Conservation (phyloP, 2,329 filamentous ascomycete species). For the Fusarium sp. region DNA sequence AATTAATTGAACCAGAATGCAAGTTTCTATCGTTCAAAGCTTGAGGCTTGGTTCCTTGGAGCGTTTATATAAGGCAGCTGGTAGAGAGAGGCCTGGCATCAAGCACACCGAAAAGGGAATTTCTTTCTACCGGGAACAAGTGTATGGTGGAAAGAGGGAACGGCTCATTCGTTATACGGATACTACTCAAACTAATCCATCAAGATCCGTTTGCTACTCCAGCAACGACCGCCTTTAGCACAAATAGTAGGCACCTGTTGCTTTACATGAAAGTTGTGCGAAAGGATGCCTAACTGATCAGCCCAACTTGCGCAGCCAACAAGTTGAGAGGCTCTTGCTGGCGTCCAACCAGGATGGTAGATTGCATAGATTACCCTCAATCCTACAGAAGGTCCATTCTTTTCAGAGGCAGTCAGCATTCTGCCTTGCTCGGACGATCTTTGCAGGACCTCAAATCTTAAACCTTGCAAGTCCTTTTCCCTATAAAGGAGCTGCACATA, state of each 20-base stretch:
- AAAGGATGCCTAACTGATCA: slow-evolving; percentile 16
- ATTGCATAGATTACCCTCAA: background rate
- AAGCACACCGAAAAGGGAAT: background rate
- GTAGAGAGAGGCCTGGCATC: background rate
- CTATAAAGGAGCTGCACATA: background rate
- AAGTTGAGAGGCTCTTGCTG: background rate
- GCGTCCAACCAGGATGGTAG: background rate
- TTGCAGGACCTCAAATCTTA: background rate
- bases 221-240: background rate
- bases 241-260: background rate
- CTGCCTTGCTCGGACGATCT: background rate
- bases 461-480: background rate
- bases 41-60: background rate
- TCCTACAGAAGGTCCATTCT: background rate
- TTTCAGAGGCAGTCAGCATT: background rate
- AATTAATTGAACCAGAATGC: background rate
- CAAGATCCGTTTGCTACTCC: background rate
- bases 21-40: too few relatives aligned
- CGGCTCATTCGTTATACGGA: background rate
- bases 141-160: background rate
- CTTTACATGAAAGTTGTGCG: background rate
- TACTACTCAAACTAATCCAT: background rate
- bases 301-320: background rate
- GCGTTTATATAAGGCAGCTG: background rate
- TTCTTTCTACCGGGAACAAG: background rate